Evolutionary conservation across 352 stramenopile species (phyloP).

Genomic region (Pythium aristosporum): DNA sequence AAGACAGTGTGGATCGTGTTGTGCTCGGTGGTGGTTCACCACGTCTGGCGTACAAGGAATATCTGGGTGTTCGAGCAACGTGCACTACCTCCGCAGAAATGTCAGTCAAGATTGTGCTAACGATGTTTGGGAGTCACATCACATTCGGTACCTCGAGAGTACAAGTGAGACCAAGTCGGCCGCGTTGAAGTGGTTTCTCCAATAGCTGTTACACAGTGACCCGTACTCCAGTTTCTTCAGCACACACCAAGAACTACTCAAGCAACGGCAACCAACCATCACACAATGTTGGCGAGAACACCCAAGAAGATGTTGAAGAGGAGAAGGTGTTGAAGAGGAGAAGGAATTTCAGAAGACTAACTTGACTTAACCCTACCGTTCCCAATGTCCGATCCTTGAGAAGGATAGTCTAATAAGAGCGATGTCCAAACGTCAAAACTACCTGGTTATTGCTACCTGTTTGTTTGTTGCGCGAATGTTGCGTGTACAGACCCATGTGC

Average conservation of each 20-base stretch:
- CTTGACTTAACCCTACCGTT: conserved; percentile 4
- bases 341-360: neutral
- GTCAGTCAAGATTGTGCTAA: neutral
- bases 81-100: neutral
- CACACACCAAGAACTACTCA: neutral
- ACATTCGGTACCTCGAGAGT: conserved; percentile 3
- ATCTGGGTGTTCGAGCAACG: neutral
- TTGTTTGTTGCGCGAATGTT: conserved; percentile 1
- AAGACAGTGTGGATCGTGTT: too few species aligned
- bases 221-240: conserved; percentile 5
- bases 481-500: neutral
- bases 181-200: conserved; percentile 1
- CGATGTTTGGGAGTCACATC: conserved; percentile 5
- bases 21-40: neutral
- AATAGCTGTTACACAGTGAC: neutral
- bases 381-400: too few species aligned
- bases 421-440: neutral
- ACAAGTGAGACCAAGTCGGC: conserved; percentile 1
- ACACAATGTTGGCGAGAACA: conserved; percentile 1
- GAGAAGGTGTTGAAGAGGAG: too few species aligned
- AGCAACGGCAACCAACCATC: conserved; percentile 5
- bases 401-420: neutral
- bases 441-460: neutral
- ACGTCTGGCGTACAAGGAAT: neutral
- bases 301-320: conserved; percentile 4